These are phyloP conservation scores for Phlebiopsis flavidoalba DNA, from an alignment of 768 basidiomycete genomes.

Conservation along the genomic window DNA sequence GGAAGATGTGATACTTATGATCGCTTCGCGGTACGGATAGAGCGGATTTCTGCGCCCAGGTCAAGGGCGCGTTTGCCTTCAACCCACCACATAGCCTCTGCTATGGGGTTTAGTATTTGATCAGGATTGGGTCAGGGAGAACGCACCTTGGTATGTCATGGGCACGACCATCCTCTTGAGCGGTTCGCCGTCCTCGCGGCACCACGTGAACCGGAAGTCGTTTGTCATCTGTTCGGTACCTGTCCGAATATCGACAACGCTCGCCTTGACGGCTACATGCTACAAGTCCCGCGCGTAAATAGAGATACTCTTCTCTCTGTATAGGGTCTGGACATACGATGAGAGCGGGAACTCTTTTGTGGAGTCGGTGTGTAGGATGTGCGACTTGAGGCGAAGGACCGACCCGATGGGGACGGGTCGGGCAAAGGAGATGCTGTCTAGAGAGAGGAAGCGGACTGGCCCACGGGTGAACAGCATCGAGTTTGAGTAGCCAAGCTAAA, in stretches of 20 bases:
- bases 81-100: constrained; percentile 83
- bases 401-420: constrained; percentile 83
- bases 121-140: not conserved
- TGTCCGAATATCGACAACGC: constrained; percentile 64
- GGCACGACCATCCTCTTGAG: constrained; percentile 51
- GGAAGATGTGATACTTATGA: not conserved
- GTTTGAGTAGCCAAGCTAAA: constrained; percentile 69
- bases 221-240: constrained; percentile 65
- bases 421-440: constrained; percentile 76
- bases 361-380: constrained; percentile 54
- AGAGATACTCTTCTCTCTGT: not conserved
- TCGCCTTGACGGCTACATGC: constrained; percentile 70
- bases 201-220: constrained; percentile 75
- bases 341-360: constrained; percentile 45
- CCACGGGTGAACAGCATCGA: constrained; percentile 64
- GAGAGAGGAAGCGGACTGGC: constrained; percentile 65
- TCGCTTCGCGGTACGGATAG: constrained; percentile 15
- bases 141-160: constrained; percentile 62
- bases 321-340: constrained; percentile 42
- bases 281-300: constrained; percentile 23
- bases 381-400: constrained; percentile 67
- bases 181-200: constrained; percentile 34
- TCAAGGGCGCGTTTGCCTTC: constrained; percentile 73
- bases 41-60: constrained; percentile 61
- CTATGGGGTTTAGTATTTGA: constrained; percentile 13